Conservation (phyloP, 345 rosid genomes). For the Lepidium africanum region DNA sequence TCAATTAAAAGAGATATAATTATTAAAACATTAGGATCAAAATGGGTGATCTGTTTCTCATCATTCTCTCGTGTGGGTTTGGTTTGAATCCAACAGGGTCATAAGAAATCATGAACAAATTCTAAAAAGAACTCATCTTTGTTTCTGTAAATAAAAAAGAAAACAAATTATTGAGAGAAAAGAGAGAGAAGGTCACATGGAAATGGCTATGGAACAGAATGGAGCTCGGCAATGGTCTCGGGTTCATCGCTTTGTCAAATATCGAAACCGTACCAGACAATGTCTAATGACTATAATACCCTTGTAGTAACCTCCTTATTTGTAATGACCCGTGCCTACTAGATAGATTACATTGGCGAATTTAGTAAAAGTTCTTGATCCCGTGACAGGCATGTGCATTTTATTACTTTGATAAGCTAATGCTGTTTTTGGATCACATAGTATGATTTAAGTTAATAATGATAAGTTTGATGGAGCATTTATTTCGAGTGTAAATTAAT, state of each 20-base stretch:
- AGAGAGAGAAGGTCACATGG: slow-evolving; percentile 22
- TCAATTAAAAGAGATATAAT: not conserved
- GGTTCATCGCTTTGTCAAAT: slow-evolving; percentile 32
- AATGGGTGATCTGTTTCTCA: slow-evolving; percentile 23
- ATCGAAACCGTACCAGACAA: not conserved
- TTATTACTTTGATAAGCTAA: too few species aligned
- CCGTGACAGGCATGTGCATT: too few species aligned
- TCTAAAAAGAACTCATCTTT: not conserved
- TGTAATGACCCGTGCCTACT: too few species aligned
- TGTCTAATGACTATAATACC: slow-evolving; percentile 24
- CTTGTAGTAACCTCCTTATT: too few species aligned
- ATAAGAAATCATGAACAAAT: slow-evolving; percentile 4
- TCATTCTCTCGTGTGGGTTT: slow-evolving; percentile 28
- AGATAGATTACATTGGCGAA: too few species aligned
- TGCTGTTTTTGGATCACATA: too few species aligned
- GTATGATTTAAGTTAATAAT: too few species aligned
- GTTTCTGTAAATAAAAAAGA: not conserved
- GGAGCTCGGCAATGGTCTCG: slow-evolving; percentile 39
- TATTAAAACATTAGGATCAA: not conserved
- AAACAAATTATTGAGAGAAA: not conserved
- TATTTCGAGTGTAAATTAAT: too few species aligned
- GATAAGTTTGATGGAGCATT: too few species aligned
- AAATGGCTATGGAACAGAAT: slow-evolving; percentile 34
- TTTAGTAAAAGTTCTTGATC: too few species aligned
- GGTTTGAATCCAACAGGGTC: slow-evolving; percentile 18